Evolutionary conservation across 2,329 filamentous ascomycete species (phyloP), one percentile per base, ranked within the genome.

Genomic region (Ophiostoma fasciatum): DNA sequence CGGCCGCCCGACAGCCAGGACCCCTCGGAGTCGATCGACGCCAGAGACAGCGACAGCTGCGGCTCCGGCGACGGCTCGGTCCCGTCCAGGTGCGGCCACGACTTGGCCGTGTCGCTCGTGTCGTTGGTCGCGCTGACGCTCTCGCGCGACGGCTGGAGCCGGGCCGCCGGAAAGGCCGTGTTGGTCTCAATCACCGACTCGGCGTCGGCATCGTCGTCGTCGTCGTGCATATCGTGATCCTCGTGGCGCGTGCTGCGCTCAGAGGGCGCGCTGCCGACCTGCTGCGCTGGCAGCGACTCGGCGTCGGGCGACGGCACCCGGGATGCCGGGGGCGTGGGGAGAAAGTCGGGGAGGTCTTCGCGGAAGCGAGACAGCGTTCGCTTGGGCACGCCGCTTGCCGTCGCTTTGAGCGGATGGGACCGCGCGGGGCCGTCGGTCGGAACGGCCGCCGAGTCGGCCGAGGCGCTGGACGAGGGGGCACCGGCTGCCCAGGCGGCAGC

Each of bases 1-100:
- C 64, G 56, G 38, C 78, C 76, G 13, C 88, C 85, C 4, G 85
- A 90, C 30, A 98, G 74, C 90, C 90, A 98, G 1, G 87, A 94
- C 5, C 73, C 90, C 60, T 98, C 90, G 0, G 87, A 94, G 51
- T 94, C 90, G 40, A 96, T 83, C 0, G 87, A 94, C 2, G 85
- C 90, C 14, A 96, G 66, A 0, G 88, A 96, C 54, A 87, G 79
- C 21, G 85, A 83, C 51, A 85, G 69, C 50, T 84, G 69, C 25
- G 60, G 67, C 46, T 67, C 76, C 14, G 64, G 74, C 5, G 68
- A 75, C 19, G 60, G 53, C 18, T 61, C 57, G 5, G 57, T 50
- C 19, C 57, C 55, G 22, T 62, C 57, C 13, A 45, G 32, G 42
- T 46, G 43, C 45, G 53, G 42, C 39, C 57, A 57, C 21, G 60